Evolutionary conservation across 2,329 filamentous ascomycete genomes (phyloP), one percentile per base, ranked within the genome.

Genomic region (Trichoderma hamatum): DNA sequence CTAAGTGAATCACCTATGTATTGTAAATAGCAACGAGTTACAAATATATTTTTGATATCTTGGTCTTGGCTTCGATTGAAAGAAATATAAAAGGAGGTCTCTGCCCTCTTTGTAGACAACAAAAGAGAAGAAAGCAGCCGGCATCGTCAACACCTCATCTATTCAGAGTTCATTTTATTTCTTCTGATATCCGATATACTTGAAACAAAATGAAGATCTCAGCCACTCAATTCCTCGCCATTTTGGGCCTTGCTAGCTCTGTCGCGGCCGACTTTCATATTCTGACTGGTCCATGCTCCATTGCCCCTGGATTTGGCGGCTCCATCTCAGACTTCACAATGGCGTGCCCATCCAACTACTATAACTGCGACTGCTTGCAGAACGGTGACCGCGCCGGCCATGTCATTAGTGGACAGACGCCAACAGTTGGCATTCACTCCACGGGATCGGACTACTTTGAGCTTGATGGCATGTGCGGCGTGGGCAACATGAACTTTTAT

Each of bases 381-480:
- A 7, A 65, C 2, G 51, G 62, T 7, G 49, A 56, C 11, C 51
- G 49, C 26, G 36, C 34, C 11, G 51, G 62, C 26, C 51, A 56
- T 55, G 62, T 65, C 62, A 65, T 55, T 10, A 7, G 11, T 24
- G 62, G 62, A 7, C 1, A 55, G 24, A 32, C 62, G 11, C 62
- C 62, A 28, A 55, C 6, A 21, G 36, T 30, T 36, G 62, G 62
- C 19, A 24, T 65, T 28, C 6, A n/a, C 19, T 24, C 13, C 16
- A 65, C 62, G 5, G 62, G 62, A 21, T 65, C 62, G 13, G 46
- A 65, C n/a, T 65, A 55, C 24, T 65, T 56, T 14, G 34, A 65
- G 34, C 49, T 65, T 10, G 14, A n/a, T 52, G 61, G 61, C 49
- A 54, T 64, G 61, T 64, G 61, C 21, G 61, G 61, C 11, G 61